A percentile compares a stretch with the other conserved stretches of the same genome.
Conservation (phyloP, 768 basidiomycete genomes). For the Megacollybia marginata region DNA sequence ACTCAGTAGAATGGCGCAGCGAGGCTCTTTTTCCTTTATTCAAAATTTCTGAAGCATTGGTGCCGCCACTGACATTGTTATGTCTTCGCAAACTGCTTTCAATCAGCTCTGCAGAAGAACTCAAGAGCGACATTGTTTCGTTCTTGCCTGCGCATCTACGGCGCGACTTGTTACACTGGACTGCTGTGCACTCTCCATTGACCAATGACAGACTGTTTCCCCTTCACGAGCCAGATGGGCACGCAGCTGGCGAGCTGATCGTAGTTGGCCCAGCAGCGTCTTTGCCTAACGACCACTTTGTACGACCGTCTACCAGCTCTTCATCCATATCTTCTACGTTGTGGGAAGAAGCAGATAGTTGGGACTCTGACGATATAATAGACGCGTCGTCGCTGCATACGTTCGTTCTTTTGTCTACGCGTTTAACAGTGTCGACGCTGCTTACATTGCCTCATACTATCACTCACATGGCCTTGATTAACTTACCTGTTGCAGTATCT, state of each 20-base stretch:
- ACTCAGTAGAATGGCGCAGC: slow-evolving; percentile 40
- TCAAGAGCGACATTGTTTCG: slow-evolving; percentile 36
- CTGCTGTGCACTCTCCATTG: slow-evolving; percentile 52
- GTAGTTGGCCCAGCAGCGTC: slow-evolving; percentile 49
- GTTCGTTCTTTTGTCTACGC: slow-evolving; percentile 43
- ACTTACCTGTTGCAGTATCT: slow-evolving; percentile 38
- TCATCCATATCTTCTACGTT: neutral
- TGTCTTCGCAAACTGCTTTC: slow-evolving; percentile 46
- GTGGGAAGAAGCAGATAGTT: slow-evolving; percentile 15
- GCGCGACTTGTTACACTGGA: slow-evolving; percentile 48
- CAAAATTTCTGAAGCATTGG: slow-evolving; percentile 1
- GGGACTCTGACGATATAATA: slow-evolving; percentile 38
- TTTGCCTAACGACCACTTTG: slow-evolving; percentile 37
- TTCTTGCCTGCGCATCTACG: slow-evolving; percentile 54
- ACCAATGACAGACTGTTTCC: slow-evolving; percentile 39
- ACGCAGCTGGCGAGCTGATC: slow-evolving; percentile 58
- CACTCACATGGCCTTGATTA: slow-evolving; percentile 53
- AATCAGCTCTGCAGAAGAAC: slow-evolving; percentile 30
- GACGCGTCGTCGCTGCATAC: slow-evolving; percentile 30
- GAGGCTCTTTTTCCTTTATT: slow-evolving; percentile 50
- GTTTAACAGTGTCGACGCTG: slow-evolving; percentile 35
- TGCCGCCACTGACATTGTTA: slow-evolving; percentile 49
- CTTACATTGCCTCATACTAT: slow-evolving; percentile 56
- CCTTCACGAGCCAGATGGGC: slow-evolving; percentile 41
- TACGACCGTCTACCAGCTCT: slow-evolving; percentile 7